phyloP scores from a whole-genome alignment of 202 grass and related monocot species.

The Schoenoplectus tabernaemontani region DNA sequence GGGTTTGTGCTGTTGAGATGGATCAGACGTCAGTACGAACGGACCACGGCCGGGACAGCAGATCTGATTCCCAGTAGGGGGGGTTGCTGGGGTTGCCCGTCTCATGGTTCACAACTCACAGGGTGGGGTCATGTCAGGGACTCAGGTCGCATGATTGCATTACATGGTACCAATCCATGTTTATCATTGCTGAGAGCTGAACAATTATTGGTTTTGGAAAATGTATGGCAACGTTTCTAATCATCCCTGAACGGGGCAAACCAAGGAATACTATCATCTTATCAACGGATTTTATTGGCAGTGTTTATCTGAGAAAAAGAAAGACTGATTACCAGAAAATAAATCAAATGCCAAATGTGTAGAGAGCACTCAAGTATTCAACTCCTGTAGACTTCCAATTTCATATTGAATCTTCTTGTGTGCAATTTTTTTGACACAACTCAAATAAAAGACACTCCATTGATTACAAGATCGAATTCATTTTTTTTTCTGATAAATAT shows the following conservation, averaged over 20 bases:
- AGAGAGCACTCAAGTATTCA: not conserved
- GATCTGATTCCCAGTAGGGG: too few species aligned
- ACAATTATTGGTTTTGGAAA: slow-evolving; percentile 25
- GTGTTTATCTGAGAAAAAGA: not conserved
- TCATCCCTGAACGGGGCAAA: not conserved
- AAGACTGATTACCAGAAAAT: not conserved
- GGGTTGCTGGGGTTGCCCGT: not conserved
- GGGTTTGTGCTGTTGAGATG: not conserved
- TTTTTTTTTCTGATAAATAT: not conserved
- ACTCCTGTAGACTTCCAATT: too few species aligned
- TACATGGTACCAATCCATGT: slow-evolving; percentile 34
- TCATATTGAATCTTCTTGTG: not conserved
- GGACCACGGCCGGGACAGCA: too few species aligned
- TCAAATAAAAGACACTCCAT: not conserved
- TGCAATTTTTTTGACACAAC: not conserved
- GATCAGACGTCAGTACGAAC: not conserved
- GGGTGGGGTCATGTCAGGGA: slow-evolving; percentile 1
- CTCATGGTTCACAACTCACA: slow-evolving; percentile 21
- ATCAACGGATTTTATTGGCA: not conserved
- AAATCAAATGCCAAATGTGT: not conserved
- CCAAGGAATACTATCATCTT: not conserved
- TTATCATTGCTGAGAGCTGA: slow-evolving; percentile 22
- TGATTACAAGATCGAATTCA: not conserved
- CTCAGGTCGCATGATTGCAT: slow-evolving; percentile 27
- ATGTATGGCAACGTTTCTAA: not conserved